Conservation (phyloP, 352 stramenopile genomes). For the Globisporangium middletonii region DNA sequence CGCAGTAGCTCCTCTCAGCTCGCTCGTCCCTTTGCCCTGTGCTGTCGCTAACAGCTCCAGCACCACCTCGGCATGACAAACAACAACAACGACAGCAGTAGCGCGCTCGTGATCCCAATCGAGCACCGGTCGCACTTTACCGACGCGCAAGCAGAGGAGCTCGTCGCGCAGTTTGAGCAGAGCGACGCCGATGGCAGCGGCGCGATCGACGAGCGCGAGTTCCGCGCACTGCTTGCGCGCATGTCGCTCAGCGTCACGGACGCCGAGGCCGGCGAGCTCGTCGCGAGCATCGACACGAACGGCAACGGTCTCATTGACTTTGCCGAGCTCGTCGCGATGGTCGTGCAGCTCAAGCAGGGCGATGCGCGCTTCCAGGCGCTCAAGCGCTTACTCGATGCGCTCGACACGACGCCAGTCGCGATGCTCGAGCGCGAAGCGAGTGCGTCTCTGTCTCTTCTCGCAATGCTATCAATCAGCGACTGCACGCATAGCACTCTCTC, state of each 20-base stretch:
- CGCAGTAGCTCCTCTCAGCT: too few relatives aligned
- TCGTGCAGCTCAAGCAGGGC: conserved; percentile 48
- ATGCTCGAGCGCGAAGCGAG: conserved; percentile 55
- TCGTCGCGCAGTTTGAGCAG: conserved; percentile 52
- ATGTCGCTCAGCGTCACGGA: conserved; percentile 44
- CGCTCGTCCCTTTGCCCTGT: not conserved
- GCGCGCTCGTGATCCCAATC: conserved; percentile 27
- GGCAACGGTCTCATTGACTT: conserved; percentile 63
- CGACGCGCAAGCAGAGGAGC: conserved; percentile 43
- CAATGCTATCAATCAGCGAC: not conserved
- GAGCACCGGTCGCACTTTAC: conserved; percentile 42
- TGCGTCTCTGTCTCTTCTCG: conserved; percentile 2
- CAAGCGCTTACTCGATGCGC: conserved; percentile 32
- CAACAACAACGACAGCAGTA: not conserved
- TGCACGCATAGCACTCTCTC: not conserved
- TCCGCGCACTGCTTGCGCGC: conserved; percentile 43
- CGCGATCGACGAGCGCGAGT: conserved; percentile 59
- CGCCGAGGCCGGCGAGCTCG: conserved; percentile 36
- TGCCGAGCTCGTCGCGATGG: conserved; percentile 44
- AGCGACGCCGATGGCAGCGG: conserved; percentile 51
- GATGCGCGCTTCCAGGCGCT: conserved; percentile 42
- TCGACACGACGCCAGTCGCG: conserved; percentile 57
- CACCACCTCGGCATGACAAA: conserved; percentile 2
- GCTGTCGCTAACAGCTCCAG: not conserved
- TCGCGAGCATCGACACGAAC: conserved; percentile 49